Conservation (phyloP, 306 rosid species). For the Albizia julibrissin region DNA sequence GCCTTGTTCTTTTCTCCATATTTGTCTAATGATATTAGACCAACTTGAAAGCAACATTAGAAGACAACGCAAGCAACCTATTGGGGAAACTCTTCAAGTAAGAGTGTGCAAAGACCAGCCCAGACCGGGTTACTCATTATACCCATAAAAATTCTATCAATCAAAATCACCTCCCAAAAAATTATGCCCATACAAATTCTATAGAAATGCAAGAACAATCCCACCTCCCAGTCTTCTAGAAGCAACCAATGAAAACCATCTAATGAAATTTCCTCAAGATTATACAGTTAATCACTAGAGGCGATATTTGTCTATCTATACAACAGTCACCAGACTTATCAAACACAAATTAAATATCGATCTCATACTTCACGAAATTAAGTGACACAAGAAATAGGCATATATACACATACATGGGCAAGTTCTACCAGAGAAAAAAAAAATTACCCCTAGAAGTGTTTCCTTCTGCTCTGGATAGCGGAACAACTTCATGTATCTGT, state of each 20-base stretch:
- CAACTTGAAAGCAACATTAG: background rate
- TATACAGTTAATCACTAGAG: background rate
- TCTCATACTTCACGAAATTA: background rate
- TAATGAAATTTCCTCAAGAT: background rate
- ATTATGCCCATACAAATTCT: background rate
- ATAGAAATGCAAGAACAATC: background rate
- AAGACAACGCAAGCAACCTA: background rate
- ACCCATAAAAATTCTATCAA: background rate
- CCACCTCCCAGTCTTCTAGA: background rate
- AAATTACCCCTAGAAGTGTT: slow-evolving; percentile 53
- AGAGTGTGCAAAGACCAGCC: no score
- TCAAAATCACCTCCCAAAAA: background rate
- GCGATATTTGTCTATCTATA: background rate
- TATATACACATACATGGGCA: slow-evolving; percentile 17
- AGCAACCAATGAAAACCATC: background rate
- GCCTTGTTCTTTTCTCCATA: background rate
- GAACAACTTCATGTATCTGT: slow-evolving; percentile 28
- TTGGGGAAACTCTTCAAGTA: background rate
- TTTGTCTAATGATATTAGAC: background rate
- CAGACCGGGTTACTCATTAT: background rate
- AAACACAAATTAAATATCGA: background rate
- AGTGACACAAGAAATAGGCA: background rate
- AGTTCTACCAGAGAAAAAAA: slow-evolving; percentile 1
- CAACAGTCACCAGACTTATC: background rate
- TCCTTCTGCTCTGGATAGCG: slow-evolving; percentile 38